Conservation (phyloP, 1,139 yeast genomes). For the Petasospora fabianii region DNA sequence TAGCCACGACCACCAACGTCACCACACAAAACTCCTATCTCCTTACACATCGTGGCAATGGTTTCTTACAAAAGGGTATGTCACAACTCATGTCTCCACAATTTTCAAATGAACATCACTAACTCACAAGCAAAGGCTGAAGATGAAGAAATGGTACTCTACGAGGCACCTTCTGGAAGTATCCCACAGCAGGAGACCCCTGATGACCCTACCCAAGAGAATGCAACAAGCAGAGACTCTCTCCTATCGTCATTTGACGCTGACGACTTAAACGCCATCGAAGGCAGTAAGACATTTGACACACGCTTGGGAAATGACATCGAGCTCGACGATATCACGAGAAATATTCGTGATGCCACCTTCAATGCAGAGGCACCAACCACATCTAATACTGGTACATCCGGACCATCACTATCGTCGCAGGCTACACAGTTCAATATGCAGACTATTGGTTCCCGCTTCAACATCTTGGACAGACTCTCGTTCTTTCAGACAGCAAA, state of each 20-base stretch:
- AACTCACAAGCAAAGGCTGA: no score
- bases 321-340: conserved; percentile 7
- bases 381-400: not conserved
- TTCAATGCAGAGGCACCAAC: conserved; percentile 6
- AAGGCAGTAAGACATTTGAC: conserved; percentile 15
- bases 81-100: no score
- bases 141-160: conserved; percentile 10
- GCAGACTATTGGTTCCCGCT: conserved; percentile 24
- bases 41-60: no score
- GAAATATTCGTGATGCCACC: conserved; percentile 14
- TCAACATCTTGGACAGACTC: conserved; percentile 35
- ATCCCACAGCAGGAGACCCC: conserved; percentile 3
- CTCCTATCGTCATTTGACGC: conserved; percentile 24
- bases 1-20: no score
- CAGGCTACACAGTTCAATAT: conserved; percentile 1
- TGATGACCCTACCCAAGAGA: no score
- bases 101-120: no score
- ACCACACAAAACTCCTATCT: no score
- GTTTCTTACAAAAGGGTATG: no score
- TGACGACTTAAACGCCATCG: conserved; percentile 10
- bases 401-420: not conserved
- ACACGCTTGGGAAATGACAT: conserved; percentile 13
- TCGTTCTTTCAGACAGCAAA: conserved; percentile 24
- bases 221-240: no score
- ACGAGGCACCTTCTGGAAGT: conserved; percentile 5